These are phyloP conservation scores for Lipomyces oligophaga DNA, from an alignment of 805 yeast species.

Conservation along the genomic window DNA sequence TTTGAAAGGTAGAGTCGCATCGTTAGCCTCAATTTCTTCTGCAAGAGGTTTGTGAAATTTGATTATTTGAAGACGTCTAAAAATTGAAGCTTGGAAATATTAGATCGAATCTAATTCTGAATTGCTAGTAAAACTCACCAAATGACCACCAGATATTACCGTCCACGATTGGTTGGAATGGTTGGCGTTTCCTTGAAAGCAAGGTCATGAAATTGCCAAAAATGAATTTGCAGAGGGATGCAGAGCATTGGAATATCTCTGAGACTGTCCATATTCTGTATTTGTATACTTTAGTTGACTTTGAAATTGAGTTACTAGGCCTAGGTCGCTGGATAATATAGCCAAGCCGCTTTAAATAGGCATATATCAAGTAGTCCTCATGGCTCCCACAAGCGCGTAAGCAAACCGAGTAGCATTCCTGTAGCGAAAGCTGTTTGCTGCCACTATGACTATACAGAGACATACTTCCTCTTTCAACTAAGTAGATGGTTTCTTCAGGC, in stretches of 20 bases:
- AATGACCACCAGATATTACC: conserved; percentile 22
- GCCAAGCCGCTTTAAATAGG: conserved; percentile 73
- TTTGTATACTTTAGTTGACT: no score
- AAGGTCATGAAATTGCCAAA: not conserved
- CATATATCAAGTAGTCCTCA: conserved; percentile 62
- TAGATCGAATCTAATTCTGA: no score
- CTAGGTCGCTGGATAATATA: conserved; percentile 51
- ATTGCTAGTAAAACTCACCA: conserved; percentile 14
- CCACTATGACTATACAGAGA: conserved; percentile 39
- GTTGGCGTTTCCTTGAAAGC: not conserved
- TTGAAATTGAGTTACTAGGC: no score
- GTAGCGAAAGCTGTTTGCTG: conserved; percentile 51
- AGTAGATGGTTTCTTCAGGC: conserved; percentile 68
- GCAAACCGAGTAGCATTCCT: conserved; percentile 57
- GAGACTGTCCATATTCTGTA: no score
- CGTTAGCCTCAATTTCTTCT: no score
- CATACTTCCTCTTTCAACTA: conserved; percentile 75
- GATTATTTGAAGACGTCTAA: conserved; percentile 28
- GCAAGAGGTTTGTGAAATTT: no score
- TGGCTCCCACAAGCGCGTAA: conserved; percentile 44
- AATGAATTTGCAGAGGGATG: conserved; percentile 1
- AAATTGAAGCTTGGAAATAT: conserved; percentile 31
- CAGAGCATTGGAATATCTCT: not conserved
- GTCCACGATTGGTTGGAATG: conserved; percentile 22
- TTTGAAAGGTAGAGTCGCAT: conserved; percentile 34